Base-by-base conservation (phyloP, 2,329 filamentous ascomycete genomes). In the Diaporthe citrichinensis region DNA sequence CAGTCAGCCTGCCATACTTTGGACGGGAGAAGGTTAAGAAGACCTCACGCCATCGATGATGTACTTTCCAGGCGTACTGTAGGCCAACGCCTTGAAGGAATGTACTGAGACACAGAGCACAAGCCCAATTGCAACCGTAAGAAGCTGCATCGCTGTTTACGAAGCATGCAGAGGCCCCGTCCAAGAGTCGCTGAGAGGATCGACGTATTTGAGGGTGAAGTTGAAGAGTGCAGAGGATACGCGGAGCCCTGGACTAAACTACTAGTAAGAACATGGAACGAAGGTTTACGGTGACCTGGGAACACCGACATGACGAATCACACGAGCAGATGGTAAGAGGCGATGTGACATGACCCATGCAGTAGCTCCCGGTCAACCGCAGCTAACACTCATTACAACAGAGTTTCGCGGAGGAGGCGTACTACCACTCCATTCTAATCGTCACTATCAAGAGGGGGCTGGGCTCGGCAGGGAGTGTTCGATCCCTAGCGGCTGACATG, bases 361-460 rank as follows among this genome's bases (percentile, higher is more conserved):
- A 31, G 25, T n/a, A 12, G 25, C 25, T 34, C 44, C 41, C 41
- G 61, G 9, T 23, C 61, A 44, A 34, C 41, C 41, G n/a, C 61
- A 65, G 2, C 28, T 7, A 17, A 4, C 4, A 39, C 41, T 67
- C 44, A 34, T n/a, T 10, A 34, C 2, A 34, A 51, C 14, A 67
- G 61, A 34, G 17, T 49, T 65, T 49, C 20, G 39, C 39, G 39
- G 14, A 44, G 25, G 41, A 65, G 41, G 39, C 59, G 59, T 31
- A 4, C n/a, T 49, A 36, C n/a, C 41, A n/a, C 41, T 12, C 28
- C 41, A 9, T 20, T 31, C 59, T 34, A 28, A 44, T 39, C 34
- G n/a, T 41, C 59, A 62, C 28, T 36, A 36, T 25, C 17, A 67
- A 49, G 59, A 65, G 62, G 62, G 34, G 62, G 44, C 62, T 51